A percentile compares a stretch with the other conserved stretches of the same genome.
Evolutionary conservation across 257 asterid genomes (phyloP).

Genomic region (Salvia hispanica): DNA sequence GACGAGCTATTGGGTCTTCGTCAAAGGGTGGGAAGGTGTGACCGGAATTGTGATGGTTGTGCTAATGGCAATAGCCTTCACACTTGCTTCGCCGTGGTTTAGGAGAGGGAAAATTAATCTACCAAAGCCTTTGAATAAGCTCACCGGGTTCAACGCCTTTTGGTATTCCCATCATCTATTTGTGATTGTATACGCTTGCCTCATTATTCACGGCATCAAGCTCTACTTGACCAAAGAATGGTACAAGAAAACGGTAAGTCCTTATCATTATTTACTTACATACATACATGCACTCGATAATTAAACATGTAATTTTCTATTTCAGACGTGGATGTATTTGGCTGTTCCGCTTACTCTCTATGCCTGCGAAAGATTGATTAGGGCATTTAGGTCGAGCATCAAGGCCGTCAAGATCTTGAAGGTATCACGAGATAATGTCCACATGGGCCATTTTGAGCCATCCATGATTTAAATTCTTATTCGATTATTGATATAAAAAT

Average conservation of each 20-base stretch:
- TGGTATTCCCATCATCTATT: constrained; percentile 72
- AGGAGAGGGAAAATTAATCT: constrained; percentile 49
- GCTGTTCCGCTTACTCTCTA: constrained; percentile 74
- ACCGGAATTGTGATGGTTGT: constrained; percentile 85
- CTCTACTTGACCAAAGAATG: constrained; percentile 53
- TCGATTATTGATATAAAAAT: not conserved
- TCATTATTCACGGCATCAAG: constrained; percentile 57
- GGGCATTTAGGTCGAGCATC: constrained; percentile 78
- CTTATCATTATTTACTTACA: not conserved
- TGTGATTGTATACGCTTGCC: constrained; percentile 49
- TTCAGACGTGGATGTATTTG: constrained; percentile 96
- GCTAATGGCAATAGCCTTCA: constrained; percentile 82
- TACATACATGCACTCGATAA: not conserved
- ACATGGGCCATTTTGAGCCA: too few relatives aligned
- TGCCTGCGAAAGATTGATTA: constrained; percentile 66
- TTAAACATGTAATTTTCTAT: not conserved
- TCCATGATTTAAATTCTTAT: not conserved
- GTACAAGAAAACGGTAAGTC: constrained; percentile 64
- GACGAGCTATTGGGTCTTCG: constrained; percentile 63
- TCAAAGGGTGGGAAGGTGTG: constrained; percentile 80
- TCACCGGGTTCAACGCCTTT: constrained; percentile 69
- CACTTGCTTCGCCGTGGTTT: constrained; percentile 83
- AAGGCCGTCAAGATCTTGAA: constrained; percentile 75
- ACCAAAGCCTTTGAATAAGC: constrained; percentile 51
- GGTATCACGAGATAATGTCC: constrained; percentile 35